These are phyloP conservation scores for Quercus tomentella DNA, from an alignment of 331 rosid species.

Conservation along the genomic window DNA sequence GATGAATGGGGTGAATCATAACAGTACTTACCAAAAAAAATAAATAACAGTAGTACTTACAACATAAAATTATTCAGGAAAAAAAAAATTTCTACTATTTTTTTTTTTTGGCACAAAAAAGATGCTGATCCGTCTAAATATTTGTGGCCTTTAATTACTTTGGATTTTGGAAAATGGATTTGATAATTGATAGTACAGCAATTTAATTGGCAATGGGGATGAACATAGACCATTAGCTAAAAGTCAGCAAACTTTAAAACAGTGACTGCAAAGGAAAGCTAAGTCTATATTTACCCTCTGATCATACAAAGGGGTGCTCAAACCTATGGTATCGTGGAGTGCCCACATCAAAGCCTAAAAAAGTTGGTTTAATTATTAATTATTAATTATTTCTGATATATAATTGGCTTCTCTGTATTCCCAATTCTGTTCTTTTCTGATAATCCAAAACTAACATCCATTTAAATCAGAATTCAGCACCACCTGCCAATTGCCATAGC, in stretches of 20 bases:
- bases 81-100: no score
- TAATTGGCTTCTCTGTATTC: slow-evolving; percentile 1
- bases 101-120: background rate
- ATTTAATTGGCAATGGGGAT: background rate
- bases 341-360: slow-evolving; percentile 21
- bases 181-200: background rate
- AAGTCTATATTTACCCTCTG: background rate
- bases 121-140: background rate
- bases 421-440: slow-evolving; percentile 14
- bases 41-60: no score
- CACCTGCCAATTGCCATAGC: background rate
- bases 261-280: background rate
- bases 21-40: no score
- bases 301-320: slow-evolving; percentile 22
- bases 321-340: slow-evolving; percentile 5
- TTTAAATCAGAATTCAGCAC: background rate
- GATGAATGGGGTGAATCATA: background rate
- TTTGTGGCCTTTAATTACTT: background rate
- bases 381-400: background rate
- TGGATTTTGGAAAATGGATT: background rate
- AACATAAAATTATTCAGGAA: no score
- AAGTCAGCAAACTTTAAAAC: slow-evolving; percentile 6
- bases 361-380: slow-evolving; percentile 1
- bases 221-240: background rate
- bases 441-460: background rate